Percentiles rank a stretch among this genome's conserved stretches.
Evolutionary conservation across 768 basidiomycete genomes (phyloP).

Genomic region (Boletus speciosus): DNA sequence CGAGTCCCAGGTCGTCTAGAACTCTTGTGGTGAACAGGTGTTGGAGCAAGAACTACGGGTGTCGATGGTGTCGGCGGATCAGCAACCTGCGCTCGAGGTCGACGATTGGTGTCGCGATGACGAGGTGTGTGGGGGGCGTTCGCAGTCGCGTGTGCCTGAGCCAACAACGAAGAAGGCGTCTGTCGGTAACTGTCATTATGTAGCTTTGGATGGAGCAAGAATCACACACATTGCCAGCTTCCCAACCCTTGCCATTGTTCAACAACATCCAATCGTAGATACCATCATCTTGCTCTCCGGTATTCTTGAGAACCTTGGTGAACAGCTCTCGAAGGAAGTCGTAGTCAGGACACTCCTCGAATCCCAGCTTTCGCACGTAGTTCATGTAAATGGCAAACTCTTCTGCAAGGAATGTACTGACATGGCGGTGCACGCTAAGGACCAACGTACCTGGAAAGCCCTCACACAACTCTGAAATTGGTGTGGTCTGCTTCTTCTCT

Average conservation of each 20-base stretch:
- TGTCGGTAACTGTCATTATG: conserved; percentile 19
- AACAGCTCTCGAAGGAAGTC: conserved; percentile 97
- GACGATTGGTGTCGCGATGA: conserved; percentile 56
- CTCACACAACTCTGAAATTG: conserved; percentile 90
- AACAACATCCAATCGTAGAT: conserved; percentile 96
- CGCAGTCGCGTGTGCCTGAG: conserved; percentile 54
- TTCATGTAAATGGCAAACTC: conserved; percentile 99
- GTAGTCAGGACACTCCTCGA: conserved; percentile 96
- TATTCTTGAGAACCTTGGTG: conserved; percentile 82
- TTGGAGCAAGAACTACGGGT: conserved; percentile 62
- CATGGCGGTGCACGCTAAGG: background rate
- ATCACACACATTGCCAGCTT: conserved; percentile 72
- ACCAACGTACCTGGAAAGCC: conserved; percentile 78
- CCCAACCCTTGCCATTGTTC: conserved; percentile 95
- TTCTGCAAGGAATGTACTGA: conserved; percentile 40
- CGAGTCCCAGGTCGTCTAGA: conserved; percentile 45
- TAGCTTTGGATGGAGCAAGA: background rate
- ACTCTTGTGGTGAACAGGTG: conserved; percentile 63
- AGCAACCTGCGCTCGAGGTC: conserved; percentile 45
- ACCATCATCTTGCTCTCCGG: conserved; percentile 87
- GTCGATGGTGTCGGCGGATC: conserved; percentile 54
- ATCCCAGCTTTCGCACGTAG: conserved; percentile 97
- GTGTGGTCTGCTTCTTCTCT: conserved; percentile 95
- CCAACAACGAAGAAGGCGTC: conserved; percentile 44
- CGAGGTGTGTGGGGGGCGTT: conserved; percentile 49